Conservation (phyloP, 1,284 basidiomycete genomes). For the Puccinia novopanici region DNA sequence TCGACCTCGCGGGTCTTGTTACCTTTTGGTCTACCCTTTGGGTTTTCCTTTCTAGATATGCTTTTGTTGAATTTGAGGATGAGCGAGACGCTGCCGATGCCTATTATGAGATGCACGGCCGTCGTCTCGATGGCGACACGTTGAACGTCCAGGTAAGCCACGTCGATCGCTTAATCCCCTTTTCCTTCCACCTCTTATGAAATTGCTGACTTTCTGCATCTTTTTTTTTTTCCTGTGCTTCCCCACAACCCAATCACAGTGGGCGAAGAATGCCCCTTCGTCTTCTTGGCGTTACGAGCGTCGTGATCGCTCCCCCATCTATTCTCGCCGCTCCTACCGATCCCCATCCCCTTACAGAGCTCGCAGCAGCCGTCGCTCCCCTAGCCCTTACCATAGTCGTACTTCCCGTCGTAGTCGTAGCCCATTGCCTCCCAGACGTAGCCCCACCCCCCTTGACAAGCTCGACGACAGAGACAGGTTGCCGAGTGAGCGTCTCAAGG, state of each 20-base stretch:
- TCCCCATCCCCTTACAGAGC: slow-evolving; percentile 47
- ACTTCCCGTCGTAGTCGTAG: slow-evolving; percentile 47
- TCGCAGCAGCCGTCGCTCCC: slow-evolving; percentile 47
- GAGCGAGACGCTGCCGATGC: slow-evolving; percentile 47
- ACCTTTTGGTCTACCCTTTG: background rate
- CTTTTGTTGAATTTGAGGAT: slow-evolving; percentile 51
- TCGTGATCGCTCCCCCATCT: slow-evolving; percentile 42
- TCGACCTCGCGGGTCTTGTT: background rate
- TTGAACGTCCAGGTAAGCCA: slow-evolving; percentile 48
- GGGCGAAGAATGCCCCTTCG: slow-evolving; percentile 48
- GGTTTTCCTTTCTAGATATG: slow-evolving; percentile 28
- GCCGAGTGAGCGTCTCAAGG: slow-evolving; percentile 26
- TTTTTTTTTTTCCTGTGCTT: background rate
- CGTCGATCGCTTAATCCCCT: background rate
- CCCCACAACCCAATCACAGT: slow-evolving; percentile 1
- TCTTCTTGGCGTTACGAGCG: slow-evolving; percentile 51
- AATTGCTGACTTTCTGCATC: background rate
- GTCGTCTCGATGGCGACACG: slow-evolving; percentile 49
- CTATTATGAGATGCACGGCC: slow-evolving; percentile 51
- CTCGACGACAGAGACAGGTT: slow-evolving; percentile 37
- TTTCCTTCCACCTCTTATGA: background rate
- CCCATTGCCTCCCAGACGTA: slow-evolving; percentile 37
- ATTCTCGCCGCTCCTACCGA: slow-evolving; percentile 38
- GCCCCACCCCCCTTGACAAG: slow-evolving; percentile 44
- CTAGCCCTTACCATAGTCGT: slow-evolving; percentile 45